A percentile compares a stretch with the other conserved stretches of the same genome.
These are phyloP conservation scores for Chalciporus pseudorubinellus DNA, from an alignment of 768 basidiomycete genomes.

Conservation along the genomic window DNA sequence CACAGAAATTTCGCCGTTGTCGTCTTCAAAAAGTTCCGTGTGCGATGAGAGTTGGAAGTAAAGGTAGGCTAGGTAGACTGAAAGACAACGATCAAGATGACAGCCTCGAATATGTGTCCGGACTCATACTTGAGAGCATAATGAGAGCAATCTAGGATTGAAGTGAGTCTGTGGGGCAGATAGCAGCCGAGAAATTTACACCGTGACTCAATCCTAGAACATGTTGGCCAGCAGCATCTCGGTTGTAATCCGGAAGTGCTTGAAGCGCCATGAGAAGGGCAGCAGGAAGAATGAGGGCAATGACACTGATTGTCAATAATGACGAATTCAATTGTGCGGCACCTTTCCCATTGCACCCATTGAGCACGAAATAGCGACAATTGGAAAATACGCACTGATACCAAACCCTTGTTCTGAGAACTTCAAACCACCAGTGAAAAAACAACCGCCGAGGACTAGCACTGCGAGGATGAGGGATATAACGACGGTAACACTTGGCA, in stretches of 20 bases:
- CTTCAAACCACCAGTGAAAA: conserved; percentile 75
- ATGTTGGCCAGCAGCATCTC: conserved; percentile 25
- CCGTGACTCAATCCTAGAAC: conserved; percentile 76
- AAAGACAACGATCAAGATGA: conserved; percentile 59
- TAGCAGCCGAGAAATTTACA: conserved; percentile 38
- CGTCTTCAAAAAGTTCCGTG: conserved; percentile 55
- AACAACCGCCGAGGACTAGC: conserved; percentile 83
- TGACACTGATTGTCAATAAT: conserved; percentile 71
- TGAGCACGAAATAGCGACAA: background rate
- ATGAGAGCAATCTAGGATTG: conserved; percentile 67
- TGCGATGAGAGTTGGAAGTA: conserved; percentile 68
- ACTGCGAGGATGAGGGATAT: conserved; percentile 39
- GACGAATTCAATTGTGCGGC: conserved; percentile 74
- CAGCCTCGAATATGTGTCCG: conserved; percentile 27
- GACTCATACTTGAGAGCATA: conserved; percentile 58
- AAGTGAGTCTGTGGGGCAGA: background rate
- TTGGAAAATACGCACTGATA: conserved; percentile 55
- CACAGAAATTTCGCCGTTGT: conserved; percentile 35
- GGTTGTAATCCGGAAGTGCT: background rate
- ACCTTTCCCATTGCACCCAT: conserved; percentile 37
- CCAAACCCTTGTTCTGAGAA: conserved; percentile 82
- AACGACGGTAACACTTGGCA: too few relatives aligned
- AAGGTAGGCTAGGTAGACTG: too few relatives aligned
- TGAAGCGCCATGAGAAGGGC: conserved; percentile 68
- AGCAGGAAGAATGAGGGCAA: conserved; percentile 72